phyloP scores from a whole-genome alignment of 176 grass and related monocot species.

The Phoenix dactylifera region DNA sequence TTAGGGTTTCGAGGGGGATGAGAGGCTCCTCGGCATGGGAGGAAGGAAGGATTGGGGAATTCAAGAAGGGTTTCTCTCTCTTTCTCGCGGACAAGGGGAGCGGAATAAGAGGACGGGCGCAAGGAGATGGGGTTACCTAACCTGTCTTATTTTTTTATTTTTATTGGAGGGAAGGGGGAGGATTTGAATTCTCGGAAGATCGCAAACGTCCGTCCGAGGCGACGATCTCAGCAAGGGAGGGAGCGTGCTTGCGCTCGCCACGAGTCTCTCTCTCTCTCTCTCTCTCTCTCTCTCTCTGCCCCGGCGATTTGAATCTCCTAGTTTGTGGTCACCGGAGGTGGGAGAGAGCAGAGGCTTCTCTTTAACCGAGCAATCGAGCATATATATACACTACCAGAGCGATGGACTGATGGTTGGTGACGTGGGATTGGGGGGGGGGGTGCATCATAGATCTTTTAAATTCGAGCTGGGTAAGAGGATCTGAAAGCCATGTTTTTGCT shows the following conservation, averaged over 20 bases:
- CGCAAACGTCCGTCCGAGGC: background rate
- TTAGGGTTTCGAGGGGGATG: background rate
- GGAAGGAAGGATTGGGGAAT: slow-evolving; percentile 4
- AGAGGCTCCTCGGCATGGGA: background rate
- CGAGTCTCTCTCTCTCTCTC: no score
- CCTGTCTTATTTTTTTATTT: slow-evolving; percentile 12
- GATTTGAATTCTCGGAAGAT: slow-evolving; percentile 4
- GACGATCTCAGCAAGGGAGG: background rate
- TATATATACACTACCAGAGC: no score
- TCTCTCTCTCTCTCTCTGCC: no score
- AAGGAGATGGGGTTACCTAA: background rate
- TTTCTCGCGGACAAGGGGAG: slow-evolving; percentile 18
- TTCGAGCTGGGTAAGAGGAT: slow-evolving; percentile 4
- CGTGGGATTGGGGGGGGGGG: slow-evolving; percentile 5
- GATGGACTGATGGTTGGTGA: background rate
- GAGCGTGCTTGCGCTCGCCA: background rate
- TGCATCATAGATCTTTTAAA: slow-evolving; percentile 18
- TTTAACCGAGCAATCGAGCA: background rate
- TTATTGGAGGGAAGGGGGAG: slow-evolving; percentile 19
- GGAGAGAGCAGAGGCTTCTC: background rate
- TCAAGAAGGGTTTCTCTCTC: no score
- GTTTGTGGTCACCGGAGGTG: background rate
- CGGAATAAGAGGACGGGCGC: background rate
- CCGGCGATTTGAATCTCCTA: no score
- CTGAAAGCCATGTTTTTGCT: slow-evolving; percentile 6